A percentile compares a stretch with the other conserved stretches of the same genome.
Conservation (phyloP, 1,284 basidiomycete genomes). For the Puccinia triticina region DNA sequence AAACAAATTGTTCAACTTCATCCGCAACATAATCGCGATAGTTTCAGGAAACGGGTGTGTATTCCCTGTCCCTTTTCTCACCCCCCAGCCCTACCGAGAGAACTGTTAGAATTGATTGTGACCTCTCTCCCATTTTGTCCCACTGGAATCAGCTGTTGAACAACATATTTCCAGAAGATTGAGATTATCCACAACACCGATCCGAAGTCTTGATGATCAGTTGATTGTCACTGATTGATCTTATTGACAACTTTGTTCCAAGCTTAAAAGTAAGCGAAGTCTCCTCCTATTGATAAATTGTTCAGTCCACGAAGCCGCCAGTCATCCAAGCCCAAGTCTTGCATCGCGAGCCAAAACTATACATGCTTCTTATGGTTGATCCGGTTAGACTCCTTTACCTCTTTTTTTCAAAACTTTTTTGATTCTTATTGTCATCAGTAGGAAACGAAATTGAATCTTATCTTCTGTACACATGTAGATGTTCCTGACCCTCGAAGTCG, state of each 20-base stretch:
- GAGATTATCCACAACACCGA: conserved; percentile 23
- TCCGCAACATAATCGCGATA: conserved; percentile 32
- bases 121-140: background rate
- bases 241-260: conserved; percentile 55
- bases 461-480: conserved; percentile 64
- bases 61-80: background rate
- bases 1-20: conserved; percentile 27
- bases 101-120: background rate
- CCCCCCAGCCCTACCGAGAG: too few species aligned
- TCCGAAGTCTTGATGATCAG: conserved; percentile 15
- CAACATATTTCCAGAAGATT: conserved; percentile 26
- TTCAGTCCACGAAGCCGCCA: conserved; percentile 70
- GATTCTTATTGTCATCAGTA: background rate
- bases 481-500: conserved; percentile 72
- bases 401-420: background rate
- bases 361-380: conserved; percentile 86
- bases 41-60: conserved; percentile 22
- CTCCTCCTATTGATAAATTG: conserved; percentile 62
- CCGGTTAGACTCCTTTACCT: conserved; percentile 64
- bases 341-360: conserved; percentile 76
- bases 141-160: background rate
- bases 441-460: background rate
- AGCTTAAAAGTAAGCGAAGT: conserved; percentile 65
- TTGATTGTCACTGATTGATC: conserved; percentile 22
- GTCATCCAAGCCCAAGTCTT: conserved; percentile 73